Conservation (phyloP, 2,329 filamentous ascomycete species). For the Botrytis aclada region DNA sequence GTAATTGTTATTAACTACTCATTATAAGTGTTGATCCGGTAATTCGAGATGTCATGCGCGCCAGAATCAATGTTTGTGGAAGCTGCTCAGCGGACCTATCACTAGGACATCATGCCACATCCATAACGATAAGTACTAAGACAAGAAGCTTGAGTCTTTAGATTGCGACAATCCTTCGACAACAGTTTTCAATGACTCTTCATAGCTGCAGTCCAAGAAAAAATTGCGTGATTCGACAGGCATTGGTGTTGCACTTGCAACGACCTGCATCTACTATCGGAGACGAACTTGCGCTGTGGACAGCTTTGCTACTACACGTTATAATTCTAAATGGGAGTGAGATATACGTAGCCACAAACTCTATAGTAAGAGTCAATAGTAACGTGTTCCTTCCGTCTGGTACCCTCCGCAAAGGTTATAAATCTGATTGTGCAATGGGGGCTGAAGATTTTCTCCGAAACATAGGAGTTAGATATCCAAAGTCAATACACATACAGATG, state of each 20-base stretch:
- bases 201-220: not conserved
- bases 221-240: not conserved
- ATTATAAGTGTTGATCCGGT: not conserved
- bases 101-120: not conserved
- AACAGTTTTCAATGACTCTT: not conserved
- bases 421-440: not conserved
- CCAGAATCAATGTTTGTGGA: not conserved
- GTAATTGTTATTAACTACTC: not conserved
- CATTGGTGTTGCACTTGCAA: not conserved
- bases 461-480: no score
- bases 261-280: not conserved
- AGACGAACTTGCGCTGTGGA: no score
- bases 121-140: not conserved
- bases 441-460: no score
- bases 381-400: not conserved
- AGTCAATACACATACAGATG: no score
- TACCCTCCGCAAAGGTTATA: not conserved
- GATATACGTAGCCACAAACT: not conserved
- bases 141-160: not conserved
- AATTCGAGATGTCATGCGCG: not conserved
- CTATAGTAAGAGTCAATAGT: not conserved
- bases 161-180: not conserved
- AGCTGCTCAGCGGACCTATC: not conserved
- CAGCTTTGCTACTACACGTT: not conserved
- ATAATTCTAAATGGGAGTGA: rapidly evolving